Percentiles rank a stretch among this genome's conserved stretches.
Conservation (phyloP, 2,329 filamentous ascomycete species). For the Botrytis byssoidea region DNA sequence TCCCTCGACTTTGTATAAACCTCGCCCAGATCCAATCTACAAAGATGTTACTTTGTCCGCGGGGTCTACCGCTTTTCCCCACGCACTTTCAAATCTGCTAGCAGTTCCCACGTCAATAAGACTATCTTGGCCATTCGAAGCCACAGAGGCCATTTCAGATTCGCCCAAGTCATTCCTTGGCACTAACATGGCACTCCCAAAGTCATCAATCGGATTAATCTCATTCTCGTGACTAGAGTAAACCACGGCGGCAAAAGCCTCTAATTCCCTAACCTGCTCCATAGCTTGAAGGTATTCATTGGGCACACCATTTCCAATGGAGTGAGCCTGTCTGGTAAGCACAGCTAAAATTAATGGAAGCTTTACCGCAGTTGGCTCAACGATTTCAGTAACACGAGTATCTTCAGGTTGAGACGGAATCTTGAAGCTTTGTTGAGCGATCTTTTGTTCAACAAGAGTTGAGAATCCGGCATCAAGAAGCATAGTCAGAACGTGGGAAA, state of each 20-base stretch:
- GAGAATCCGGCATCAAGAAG: constrained; percentile 87
- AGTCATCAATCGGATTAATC: constrained; percentile 44
- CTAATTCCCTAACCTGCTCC: constrained; percentile 72
- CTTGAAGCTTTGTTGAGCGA: constrained; percentile 77
- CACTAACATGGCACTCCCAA: constrained; percentile 26
- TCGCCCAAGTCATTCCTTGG: constrained; percentile 26
- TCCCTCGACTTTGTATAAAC: not conserved
- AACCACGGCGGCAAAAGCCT: constrained; percentile 82
- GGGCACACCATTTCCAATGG: constrained; percentile 75
- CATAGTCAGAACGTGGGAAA: constrained; percentile 79
- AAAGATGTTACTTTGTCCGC: constrained; percentile 25
- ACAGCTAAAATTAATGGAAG: constrained; percentile 88
- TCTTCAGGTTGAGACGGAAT: constrained; percentile 43
- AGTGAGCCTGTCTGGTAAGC: constrained; percentile 85
- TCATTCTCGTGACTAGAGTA: constrained; percentile 82
- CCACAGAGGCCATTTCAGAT: constrained; percentile 24
- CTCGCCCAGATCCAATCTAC: constrained; percentile 21
- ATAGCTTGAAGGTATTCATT: constrained; percentile 72
- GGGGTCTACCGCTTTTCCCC: constrained; percentile 61
- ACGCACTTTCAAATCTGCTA: constrained; percentile 63
- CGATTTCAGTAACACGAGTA: constrained; percentile 50
- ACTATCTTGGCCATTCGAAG: constrained; percentile 46
- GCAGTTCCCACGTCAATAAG: constrained; percentile 52
- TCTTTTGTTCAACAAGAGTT: constrained; percentile 76
- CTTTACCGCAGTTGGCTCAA: constrained; percentile 58